phyloP scores from a whole-genome alignment of 2,329 filamentous ascomycete species.

The Proliferodiscus dingleyae region DNA sequence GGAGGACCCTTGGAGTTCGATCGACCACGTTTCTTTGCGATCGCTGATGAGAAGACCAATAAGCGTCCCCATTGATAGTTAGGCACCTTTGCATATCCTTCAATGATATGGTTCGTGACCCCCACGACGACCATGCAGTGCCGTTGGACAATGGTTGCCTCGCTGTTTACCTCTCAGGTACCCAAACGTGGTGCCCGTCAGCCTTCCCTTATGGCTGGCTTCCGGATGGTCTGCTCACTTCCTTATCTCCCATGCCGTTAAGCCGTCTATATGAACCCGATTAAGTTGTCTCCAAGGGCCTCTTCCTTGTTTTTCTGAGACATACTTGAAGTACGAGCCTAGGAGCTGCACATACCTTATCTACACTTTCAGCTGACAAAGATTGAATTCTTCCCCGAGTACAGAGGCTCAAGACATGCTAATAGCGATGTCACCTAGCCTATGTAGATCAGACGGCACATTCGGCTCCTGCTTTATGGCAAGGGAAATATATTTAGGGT shows the following conservation, averaged over 20 bases:
- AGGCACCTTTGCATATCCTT: conserved; percentile 4
- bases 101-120: conserved; percentile 3
- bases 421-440: conserved; percentile 6
- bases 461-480: conserved; percentile 5
- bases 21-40: conserved; percentile 7
- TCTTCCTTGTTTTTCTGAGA: conserved; percentile 7
- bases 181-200: conserved; percentile 7
- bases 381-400: background rate
- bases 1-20: conserved; percentile 2
- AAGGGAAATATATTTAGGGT: conserved; percentile 7
- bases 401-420: conserved; percentile 2
- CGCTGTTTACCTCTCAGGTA: conserved; percentile 6
- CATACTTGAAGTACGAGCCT: background rate
- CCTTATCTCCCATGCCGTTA: conserved; percentile 3
- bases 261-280: conserved; percentile 10
- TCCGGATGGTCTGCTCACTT: background rate
- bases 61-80: background rate
- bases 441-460: background rate
- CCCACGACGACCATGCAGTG: conserved; percentile 4
- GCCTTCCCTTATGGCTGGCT: background rate
- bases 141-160: conserved; percentile 3
- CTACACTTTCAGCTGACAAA: background rate
- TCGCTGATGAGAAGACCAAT: conserved; percentile 1
- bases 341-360: background rate
- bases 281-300: conserved; percentile 9